Base-by-base conservation (phyloP, 306 rosid species). In the Medicago arabica region DNA sequence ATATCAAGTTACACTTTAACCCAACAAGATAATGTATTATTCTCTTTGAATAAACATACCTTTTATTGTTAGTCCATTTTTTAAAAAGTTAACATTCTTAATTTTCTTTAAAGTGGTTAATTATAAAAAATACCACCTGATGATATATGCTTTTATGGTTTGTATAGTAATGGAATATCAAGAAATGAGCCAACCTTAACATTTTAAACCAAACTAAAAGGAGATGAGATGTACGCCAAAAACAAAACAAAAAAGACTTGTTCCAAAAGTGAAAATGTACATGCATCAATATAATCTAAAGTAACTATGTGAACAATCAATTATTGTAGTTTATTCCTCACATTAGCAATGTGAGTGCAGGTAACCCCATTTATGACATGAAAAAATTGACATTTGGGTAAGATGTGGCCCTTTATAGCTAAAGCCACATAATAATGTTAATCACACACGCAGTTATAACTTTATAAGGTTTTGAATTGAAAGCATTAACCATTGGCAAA, bases 201-300 rank as follows among this genome's bases (percentile, higher is more conserved):
- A 60, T 83, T 53, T 55, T 62, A 38, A 70, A 43, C 21, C 39
- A 53, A 38, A 57, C 63, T 58, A 78, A 43, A 74, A 60, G 61
- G 74, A 75, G 49, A 44, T 78, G 65, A 78, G 66, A 69, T 61
- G 36, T 44, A 64, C 23, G 36, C 7, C 14, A 63, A 67, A 78
- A 54, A 72, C 62, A 74, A 31, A 69, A 54, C 6, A 46, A 31
- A 51, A 51, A 16, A 51, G 16, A 3, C 21, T 51, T 51, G 44
- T 39, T 9, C 7, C 39, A 71, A 19, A n/a, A 14, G 12, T 77
- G 13, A 28, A 17, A 63, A 46, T 69, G 49, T 16, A 23, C 44
- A 34, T 74, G 80, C 50, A 23, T 57, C 15, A 57, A 57, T 50
- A 54, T 46, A 23, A 51, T 16, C 58, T 51, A 71, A 69, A 25